Conservation (phyloP, 2,329 filamentous ascomycete species). For the Alternaria arbusti region DNA sequence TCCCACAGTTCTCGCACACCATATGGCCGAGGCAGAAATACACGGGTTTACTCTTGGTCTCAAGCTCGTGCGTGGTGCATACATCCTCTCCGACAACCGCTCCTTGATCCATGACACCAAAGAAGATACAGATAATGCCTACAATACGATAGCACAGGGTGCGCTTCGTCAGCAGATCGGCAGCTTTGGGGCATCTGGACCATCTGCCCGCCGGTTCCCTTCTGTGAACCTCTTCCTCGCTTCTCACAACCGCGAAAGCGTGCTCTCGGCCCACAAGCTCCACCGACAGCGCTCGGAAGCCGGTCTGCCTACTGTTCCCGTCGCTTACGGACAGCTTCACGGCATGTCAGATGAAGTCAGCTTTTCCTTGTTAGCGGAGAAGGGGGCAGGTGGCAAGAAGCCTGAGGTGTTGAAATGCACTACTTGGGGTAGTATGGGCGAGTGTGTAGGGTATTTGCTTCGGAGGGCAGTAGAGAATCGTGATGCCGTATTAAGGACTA, state of each 20-base stretch:
- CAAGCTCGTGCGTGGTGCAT: slow-evolving; percentile 65
- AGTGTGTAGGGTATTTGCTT: slow-evolving; percentile 80
- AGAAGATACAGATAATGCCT: slow-evolving; percentile 64
- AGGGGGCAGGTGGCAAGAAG: slow-evolving; percentile 35
- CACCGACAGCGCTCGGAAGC: slow-evolving; percentile 47
- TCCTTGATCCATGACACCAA: slow-evolving; percentile 62
- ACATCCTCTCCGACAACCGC: slow-evolving; percentile 59
- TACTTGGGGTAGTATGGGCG: slow-evolving; percentile 64
- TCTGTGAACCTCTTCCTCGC: slow-evolving; percentile 72
- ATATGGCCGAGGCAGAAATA: slow-evolving; percentile 55
- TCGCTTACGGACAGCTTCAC: slow-evolving; percentile 81
- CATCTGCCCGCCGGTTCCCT: slow-evolving; percentile 39
- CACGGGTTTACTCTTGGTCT: slow-evolving; percentile 61
- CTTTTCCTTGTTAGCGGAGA: slow-evolving; percentile 48
- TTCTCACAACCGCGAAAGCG: slow-evolving; percentile 79
- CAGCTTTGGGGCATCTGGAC: slow-evolving; percentile 20
- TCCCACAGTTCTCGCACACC: slow-evolving; percentile 49
- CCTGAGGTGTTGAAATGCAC: slow-evolving; percentile 63
- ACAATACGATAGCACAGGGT: slow-evolving; percentile 71
- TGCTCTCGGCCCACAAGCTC: slow-evolving; percentile 60
- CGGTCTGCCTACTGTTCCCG: slow-evolving; percentile 55
- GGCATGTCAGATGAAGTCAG: slow-evolving; percentile 97
- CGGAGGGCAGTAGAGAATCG: slow-evolving; percentile 65
- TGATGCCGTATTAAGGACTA: slow-evolving; percentile 61
- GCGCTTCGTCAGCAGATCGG: slow-evolving; percentile 37